Base-by-base conservation (phyloP, 2,329 filamentous ascomycete species). In the Chaetoscypha palmicola region DNA sequence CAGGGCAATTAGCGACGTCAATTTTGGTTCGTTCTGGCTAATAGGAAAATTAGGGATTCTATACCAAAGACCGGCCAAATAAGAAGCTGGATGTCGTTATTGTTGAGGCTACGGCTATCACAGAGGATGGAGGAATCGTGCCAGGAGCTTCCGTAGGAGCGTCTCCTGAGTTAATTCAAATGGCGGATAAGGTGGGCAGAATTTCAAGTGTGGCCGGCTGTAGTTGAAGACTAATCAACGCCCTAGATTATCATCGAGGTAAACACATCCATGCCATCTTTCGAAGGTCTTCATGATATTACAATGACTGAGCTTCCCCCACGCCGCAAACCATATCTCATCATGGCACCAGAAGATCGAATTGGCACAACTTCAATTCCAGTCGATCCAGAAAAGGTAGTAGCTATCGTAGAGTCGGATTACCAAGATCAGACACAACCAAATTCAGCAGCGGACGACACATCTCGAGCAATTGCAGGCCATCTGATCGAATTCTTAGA, bases 271-370 rank as follows among this genome's bases (percentile, higher is more conserved):
- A 77, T 86, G 39, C 88, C 88, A 4, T 87, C 79, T 33, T 90
- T 94, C 59, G 83, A 92, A 64, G 89, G 87, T 41, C 76, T 94
- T 14, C 88, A 94, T 71, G 89, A 94, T 59, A 94, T 94, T 62
- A 89, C 85, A 49, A 83, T 90, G 75, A 87, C 83, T n/a, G 84
- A 92, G 54, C 69, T 90, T 9, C 88, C 88, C 14, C 88, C 88
- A 2, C 68, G 73, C 53, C 75, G 87, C 55, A 94, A 92, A 69
- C 88, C 88, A 1, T 92, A 91, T 67, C 72, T 92, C 20, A 81
- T 94, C 65, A 92, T 88, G 76, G 70, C 76, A 28, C 86, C 87
- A 7, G 86, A 94, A 67, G 88, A 94, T 68, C 79, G 88, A 42
- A 92, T 94, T 60, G 89, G 88, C 43, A 83, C 81, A 4, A 80